Conservation (phyloP, 2,329 filamentous ascomycete genomes). For the Ophiocordyceps camponoti-floridani region DNA sequence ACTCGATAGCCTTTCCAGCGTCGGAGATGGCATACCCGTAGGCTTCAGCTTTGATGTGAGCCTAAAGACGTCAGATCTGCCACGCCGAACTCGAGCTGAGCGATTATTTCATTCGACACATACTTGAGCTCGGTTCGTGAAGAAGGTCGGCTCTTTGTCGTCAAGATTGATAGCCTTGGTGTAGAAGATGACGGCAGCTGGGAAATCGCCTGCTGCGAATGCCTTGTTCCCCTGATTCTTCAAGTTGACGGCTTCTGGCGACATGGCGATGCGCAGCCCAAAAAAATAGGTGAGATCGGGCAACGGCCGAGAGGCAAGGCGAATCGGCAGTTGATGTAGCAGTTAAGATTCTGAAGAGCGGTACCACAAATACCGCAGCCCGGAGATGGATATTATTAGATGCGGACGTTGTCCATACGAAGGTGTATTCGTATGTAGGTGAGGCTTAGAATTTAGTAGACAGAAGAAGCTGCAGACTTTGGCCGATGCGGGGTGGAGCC, state of each 20-base stretch:
- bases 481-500: not conserved
- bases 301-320: not conserved
- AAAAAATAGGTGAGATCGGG: not conserved
- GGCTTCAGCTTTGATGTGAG: slow-evolving; percentile 86
- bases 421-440: not conserved
- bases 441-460: too few relatives aligned
- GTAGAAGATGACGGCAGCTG: slow-evolving; percentile 64
- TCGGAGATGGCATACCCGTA: slow-evolving; percentile 88
- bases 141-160: slow-evolving; percentile 74
- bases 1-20: slow-evolving; percentile 76
- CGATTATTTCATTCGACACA: slow-evolving; percentile 8
- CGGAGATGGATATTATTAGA: not conserved
- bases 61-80: slow-evolving; percentile 32
- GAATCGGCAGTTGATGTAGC: not conserved
- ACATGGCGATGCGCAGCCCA: slow-evolving; percentile 14
- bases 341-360: not conserved
- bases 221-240: slow-evolving; percentile 94
- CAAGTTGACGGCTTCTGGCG: slow-evolving; percentile 56
- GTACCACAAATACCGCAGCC: not conserved
- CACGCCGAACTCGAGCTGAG: too few relatives aligned
- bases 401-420: not conserved
- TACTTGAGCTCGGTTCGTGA: slow-evolving; percentile 87
- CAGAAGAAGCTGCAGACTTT: not conserved
- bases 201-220: slow-evolving; percentile 78
- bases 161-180: slow-evolving; percentile 73